Base-by-base conservation (phyloP, 371 early-diverging fungal species). In the Cokeromyces recurvatus region DNA sequence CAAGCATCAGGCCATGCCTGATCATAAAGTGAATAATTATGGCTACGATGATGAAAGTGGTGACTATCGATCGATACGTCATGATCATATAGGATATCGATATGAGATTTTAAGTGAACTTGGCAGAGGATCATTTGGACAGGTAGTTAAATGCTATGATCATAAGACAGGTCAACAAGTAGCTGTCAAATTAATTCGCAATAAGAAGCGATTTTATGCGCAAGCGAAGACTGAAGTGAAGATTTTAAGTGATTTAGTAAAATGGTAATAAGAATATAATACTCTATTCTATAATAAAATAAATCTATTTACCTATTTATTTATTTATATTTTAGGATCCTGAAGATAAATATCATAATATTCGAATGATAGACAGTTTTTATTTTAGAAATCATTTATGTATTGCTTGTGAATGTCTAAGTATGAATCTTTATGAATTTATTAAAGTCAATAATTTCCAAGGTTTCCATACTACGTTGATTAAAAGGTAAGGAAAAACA, bases 51-150 rank as follows among this genome's bases (percentile, higher is more conserved):
- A 97, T 70, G 84, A 92, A 42, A 85, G 92, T 4, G 97, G 97
- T 4, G 97, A 97, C 55, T 94, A 94, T 50, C 72, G 86, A 38
- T 79, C 93, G 15, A 81, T 86, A 19, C 68, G 75, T 39, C 84
- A 87, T 53, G 97, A 97, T 66, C 97, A 97, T 62, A 56, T 97
- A 31, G 77, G 75, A 38, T 97, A 91, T 60, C 83, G 98, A 1
- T 97, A 94, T 63, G 95, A 95, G 59, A 77, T 97, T 19, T 34
- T 94, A 31, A 87, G 86, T 12, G 68, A 87, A 29, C 67, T 99
- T 2, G 99, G 99, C 31, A 89, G 91, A 64, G 99, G 99, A 1
- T 94, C 95, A 3, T 99, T 98, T 76, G 99, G 99, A 9, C 96
- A 98, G 60, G 99, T 98, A 0, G 81, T 94, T 38, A 90, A 91